Base-by-base conservation (phyloP, 148 eudicot species). In the Selenicereus undatus region DNA sequence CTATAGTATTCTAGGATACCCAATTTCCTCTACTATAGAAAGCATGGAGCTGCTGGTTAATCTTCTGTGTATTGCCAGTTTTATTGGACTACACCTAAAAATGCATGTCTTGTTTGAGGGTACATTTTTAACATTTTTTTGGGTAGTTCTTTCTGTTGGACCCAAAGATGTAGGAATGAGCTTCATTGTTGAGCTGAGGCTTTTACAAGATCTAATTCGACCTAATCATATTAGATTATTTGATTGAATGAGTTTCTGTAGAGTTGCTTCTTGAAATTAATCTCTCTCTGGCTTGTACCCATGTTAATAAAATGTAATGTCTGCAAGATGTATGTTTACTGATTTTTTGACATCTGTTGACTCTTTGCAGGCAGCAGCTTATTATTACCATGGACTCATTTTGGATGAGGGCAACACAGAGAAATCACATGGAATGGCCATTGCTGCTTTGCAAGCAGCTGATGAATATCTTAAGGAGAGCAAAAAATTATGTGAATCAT, bases 341-440 rank as follows among this genome's bases (percentile, higher is more conserved):
- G 62, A 17, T n/a, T 80, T 71, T 7, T 20, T 76, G 52, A 42
- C 35, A 27, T 74, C 73, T 52, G 21, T 71, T 36, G 56, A 73
- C 50, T 71, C 56, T 62, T 80, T 72, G 27, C 82, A 96, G 98
- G 95, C 99, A 76, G 94, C 97, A 48, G 99, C 98, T 82, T 96
- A 96, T 86, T 96, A 96, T 84, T 96, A 96, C 85, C 99, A 96
- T 66, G 99, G 99, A 72, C 88, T 96, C 81, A 96, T 96, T 80
- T 91, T 96, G 74, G 98, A 96, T 71, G 99, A 96, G 87, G 98
- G 98, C n/a, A 96, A 92, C 85, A 96, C 98, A 36, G 99, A 93
- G 83, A 93, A 96, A 88, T 92, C 94, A 73, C 98, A 96, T 80
- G 95, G 95, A 75, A 93, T 96, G 99, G 99, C 99, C 73, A 93